Conservation (phyloP, 345 rosid species). For the Populus davidiana region DNA sequence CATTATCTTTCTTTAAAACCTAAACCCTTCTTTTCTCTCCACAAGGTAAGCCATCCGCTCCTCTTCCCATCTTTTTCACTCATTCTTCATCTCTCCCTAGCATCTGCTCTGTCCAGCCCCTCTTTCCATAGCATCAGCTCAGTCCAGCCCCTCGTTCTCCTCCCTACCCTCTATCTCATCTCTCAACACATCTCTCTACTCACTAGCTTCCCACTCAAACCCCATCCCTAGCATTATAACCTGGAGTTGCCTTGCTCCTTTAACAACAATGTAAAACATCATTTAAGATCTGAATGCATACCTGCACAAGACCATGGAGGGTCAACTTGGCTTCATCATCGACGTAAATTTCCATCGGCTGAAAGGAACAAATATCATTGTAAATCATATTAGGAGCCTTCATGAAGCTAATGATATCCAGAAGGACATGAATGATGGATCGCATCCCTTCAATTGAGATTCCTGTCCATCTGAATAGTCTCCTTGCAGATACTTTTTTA, state of each 20-base stretch:
- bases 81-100: not conserved
- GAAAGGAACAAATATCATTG: conserved; percentile 79
- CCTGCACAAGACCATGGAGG: conserved; percentile 99
- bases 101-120: not conserved
- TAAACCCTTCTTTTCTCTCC: not conserved
- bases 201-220: not conserved
- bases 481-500: conserved; percentile 33
- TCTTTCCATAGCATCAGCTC: not conserved
- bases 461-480: conserved; percentile 47
- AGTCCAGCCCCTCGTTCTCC: not conserved
- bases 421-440: conserved; percentile 54
- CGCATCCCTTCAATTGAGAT: conserved; percentile 45
- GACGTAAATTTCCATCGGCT: conserved; percentile 99
- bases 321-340: conserved; percentile 98
- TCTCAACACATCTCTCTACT: not conserved
- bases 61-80: not conserved
- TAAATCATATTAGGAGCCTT: conserved; percentile 68
- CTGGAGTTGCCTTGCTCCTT: not conserved
- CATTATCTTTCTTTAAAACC: not conserved
- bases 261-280: not conserved
- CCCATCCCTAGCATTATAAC: not conserved
- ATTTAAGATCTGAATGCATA: conserved; percentile 12
- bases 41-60: not conserved
- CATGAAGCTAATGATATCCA: conserved; percentile 65
- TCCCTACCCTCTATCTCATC: not conserved